Conservation (phyloP, 768 basidiomycete species). For the Suillus clintonianus region DNA sequence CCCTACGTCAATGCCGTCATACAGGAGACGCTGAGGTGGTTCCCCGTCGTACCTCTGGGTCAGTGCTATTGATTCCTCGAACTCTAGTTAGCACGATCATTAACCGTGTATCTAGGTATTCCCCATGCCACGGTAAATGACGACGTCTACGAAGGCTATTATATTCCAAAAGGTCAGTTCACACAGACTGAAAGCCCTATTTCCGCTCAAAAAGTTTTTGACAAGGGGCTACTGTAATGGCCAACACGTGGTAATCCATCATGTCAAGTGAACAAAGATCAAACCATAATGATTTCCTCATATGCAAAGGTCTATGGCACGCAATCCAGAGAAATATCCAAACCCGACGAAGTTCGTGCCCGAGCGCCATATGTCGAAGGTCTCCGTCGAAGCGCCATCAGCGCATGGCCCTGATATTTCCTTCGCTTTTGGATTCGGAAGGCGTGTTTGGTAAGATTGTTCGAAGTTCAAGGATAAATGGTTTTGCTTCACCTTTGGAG, state of each 20-base stretch:
- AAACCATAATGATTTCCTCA: background rate
- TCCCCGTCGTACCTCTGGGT: conserved; percentile 17
- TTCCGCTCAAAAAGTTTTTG: background rate
- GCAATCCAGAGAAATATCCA: conserved; percentile 38
- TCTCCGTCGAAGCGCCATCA: background rate
- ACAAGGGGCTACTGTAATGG: conserved; percentile 21
- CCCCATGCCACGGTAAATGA: conserved; percentile 37
- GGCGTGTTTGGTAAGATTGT: conserved; percentile 28
- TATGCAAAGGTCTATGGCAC: conserved; percentile 33
- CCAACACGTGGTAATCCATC: conserved; percentile 19
- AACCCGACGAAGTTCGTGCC: conserved; percentile 41
- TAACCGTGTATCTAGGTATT: conserved; percentile 17
- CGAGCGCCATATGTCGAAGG: conserved; percentile 31
- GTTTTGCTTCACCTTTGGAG: background rate
- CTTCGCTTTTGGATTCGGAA: conserved; percentile 43
- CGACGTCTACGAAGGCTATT: conserved; percentile 44
- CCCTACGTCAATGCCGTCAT: conserved; percentile 23
- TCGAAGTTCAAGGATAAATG: background rate
- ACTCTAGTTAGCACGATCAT: background rate
- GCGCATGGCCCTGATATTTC: conserved; percentile 12
- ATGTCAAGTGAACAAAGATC: background rate
- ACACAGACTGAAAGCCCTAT: background rate
- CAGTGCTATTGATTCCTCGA: background rate
- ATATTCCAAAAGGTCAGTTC: conserved; percentile 43
- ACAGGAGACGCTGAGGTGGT: conserved; percentile 27